Evolutionary conservation across 176 grass and related monocot genomes (phyloP), one percentile per base, ranked within the genome.

Genomic region (Phoenix dactylifera): DNA sequence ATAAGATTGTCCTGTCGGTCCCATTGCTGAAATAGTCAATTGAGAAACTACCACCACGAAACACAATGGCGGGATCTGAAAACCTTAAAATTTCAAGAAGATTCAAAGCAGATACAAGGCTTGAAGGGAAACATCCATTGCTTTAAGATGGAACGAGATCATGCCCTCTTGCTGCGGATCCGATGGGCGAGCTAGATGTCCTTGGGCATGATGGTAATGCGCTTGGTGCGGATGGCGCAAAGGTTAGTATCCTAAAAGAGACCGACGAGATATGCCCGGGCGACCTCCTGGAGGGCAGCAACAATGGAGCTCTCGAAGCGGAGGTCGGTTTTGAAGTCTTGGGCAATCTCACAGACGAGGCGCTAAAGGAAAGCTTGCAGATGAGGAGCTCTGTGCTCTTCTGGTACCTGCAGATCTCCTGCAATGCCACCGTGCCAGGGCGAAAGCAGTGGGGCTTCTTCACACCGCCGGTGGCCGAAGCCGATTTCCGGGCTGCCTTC

Each of bases 191-290:
- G 87, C 75, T 97, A 84, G 70, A 97, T 88, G 51, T 97, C 92
- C 81, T 97, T 97, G 17, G 87, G 83, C 87, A 97, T 91, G 80
- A 97, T 91, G 28, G 92, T 97, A 24, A 97, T 87, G 2, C 84
- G 18, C 84, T 97, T 97, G 29, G 87, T 84, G 57, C 91, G 92
- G 49, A 97, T 97, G 51, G 87, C 92, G 57, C 92, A 97, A 24
- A 97, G 83, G 68, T 97, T 97, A 20, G 86, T 90, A 58, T 96
- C 91, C 80, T 96, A 83, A 61, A 96, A 96, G 1, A 96, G 83
- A 0, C 91, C 91, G 0, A 90, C 91, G 0, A 96, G 72, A 55
- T 96, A 96, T 0, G 91, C 86, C 68, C 90, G 83, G 0, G 83
- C 80, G 1, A 86, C 86, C 77, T 96, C 91, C 71, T 96, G 86